Conservation (phyloP, 2,329 filamentous ascomycete species). For the Hymenoscyphus albidus region DNA sequence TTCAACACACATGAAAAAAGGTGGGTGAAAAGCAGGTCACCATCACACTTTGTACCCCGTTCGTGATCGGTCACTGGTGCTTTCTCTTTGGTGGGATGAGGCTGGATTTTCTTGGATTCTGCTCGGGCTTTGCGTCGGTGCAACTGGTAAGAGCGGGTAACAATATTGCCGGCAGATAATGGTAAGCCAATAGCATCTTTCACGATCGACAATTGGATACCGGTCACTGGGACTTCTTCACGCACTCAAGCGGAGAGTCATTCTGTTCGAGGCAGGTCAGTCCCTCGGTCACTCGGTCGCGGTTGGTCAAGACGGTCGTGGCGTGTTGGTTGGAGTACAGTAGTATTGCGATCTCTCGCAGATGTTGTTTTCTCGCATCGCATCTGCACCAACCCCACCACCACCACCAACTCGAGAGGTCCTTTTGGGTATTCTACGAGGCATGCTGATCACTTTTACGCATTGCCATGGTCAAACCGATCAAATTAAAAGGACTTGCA, state of each 20-base stretch:
- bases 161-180: constrained; percentile 22
- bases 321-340: not conserved
- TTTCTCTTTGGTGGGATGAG: not conserved
- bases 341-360: not conserved
- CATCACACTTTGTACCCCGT: constrained; percentile 3
- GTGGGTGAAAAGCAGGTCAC: constrained; percentile 2
- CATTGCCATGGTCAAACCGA: not conserved
- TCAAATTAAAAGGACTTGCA: not conserved
- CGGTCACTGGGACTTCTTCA: constrained; percentile 11
- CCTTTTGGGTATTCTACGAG: constrained; percentile 3
- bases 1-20: not conserved
- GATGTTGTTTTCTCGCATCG: not conserved
- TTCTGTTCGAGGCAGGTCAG: constrained; percentile 8
- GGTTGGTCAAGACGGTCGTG: not conserved
- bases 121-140: not conserved
- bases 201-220: constrained; percentile 14
- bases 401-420: constrained; percentile 4
- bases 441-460: not conserved
- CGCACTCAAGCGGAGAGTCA: constrained; percentile 1
- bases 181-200: constrained; percentile 7
- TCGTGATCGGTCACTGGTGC: constrained; percentile 2
- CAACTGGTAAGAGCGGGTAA: constrained; percentile 13
- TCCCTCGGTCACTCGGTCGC: constrained; percentile 3
- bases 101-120: not conserved
- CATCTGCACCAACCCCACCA: not conserved